Conservation (phyloP, 805 yeast genomes). For the Pichia phayaonensis region DNA sequence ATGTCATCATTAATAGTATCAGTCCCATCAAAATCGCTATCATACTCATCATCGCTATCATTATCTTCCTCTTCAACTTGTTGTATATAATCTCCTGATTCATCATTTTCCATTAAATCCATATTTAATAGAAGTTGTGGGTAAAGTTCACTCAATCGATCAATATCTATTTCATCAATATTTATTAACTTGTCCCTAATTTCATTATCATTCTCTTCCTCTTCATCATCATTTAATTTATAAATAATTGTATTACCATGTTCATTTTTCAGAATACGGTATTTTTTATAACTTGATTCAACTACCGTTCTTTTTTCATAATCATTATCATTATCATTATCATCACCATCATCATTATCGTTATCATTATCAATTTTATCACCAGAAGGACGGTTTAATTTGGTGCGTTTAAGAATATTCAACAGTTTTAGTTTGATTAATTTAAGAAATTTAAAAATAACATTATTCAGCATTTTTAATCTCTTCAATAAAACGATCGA, state of each 20-base stretch:
- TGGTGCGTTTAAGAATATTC: neutral
- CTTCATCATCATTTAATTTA: conserved; percentile 12
- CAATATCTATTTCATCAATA: conserved; percentile 7
- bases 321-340: neutral
- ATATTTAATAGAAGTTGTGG: conserved; percentile 2
- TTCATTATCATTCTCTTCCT: conserved; percentile 7
- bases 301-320: neutral
- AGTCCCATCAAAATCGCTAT: conserved; percentile 3
- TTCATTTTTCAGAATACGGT: neutral
- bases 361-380: neutral
- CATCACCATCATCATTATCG: neutral
- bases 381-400: neutral
- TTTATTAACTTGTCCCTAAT: conserved; percentile 13
- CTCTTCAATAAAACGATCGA: neutral
- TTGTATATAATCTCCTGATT: conserved; percentile 1
- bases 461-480: conserved; percentile 3
- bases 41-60: neutral
- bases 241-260: neutral
- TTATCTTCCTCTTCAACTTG: neutral
- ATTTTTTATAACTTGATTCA: neutral
- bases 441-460: conserved; percentile 1
- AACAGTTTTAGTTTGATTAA: neutral
- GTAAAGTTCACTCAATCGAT: conserved; percentile 2
- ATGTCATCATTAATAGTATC: conserved; percentile 5
- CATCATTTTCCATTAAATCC: conserved; percentile 3